phyloP scores from a whole-genome alignment of 306 rosid genomes.

The Castanea sativa region DNA sequence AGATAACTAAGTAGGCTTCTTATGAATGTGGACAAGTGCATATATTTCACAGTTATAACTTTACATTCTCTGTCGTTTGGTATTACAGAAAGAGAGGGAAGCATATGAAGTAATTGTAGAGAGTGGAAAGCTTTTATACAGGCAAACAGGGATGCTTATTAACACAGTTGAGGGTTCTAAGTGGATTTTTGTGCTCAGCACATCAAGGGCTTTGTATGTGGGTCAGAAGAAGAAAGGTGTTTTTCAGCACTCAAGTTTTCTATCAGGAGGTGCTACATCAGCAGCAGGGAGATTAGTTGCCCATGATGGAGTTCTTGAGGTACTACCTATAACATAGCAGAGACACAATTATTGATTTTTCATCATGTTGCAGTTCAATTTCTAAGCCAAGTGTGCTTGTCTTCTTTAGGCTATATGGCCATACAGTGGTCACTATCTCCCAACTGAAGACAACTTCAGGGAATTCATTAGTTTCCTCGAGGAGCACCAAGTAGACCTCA shows the following conservation, averaged over 20 bases:
- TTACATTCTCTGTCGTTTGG: constrained; percentile 5
- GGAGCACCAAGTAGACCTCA: constrained; percentile 37
- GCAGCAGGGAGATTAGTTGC: constrained; percentile 52
- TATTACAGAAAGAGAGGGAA: constrained; percentile 40
- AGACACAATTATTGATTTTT: background rate
- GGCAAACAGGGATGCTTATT: constrained; percentile 25
- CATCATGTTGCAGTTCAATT: background rate
- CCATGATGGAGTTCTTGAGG: constrained; percentile 39
- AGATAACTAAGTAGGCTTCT: background rate
- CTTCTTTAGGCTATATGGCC: constrained; percentile 50
- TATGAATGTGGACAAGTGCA: background rate
- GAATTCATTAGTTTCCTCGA: constrained; percentile 41
- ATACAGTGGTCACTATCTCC: constrained; percentile 56
- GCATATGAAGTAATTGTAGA: constrained; percentile 42
- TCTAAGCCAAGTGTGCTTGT: background rate
- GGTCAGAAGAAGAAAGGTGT: constrained; percentile 52
- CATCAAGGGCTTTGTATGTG: constrained; percentile 43
- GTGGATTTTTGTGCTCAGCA: constrained; percentile 58
- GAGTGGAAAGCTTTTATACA: constrained; percentile 31
- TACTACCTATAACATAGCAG: constrained; percentile 12
- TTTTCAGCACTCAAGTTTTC: constrained; percentile 52
- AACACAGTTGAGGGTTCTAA: constrained; percentile 44
- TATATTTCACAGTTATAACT: background rate
- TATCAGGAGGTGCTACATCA: constrained; percentile 47
- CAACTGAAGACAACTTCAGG: constrained; percentile 48